Evolutionary conservation across 176 grass and related monocot species (phyloP).

Genomic region (Chrysopogon serrulatus): DNA sequence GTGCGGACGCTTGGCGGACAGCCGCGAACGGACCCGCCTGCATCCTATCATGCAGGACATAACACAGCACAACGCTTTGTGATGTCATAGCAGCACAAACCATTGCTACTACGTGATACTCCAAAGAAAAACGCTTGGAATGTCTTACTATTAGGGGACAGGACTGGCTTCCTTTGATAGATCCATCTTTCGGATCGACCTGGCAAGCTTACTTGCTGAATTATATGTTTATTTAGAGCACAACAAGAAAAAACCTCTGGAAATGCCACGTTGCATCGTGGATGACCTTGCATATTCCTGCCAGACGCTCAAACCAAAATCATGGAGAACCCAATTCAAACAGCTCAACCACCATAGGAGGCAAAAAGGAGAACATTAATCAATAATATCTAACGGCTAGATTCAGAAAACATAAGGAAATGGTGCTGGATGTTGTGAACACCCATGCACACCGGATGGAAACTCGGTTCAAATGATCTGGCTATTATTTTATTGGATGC

Average conservation of each 20-base stretch:
- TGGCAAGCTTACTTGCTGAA: neutral
- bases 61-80: neutral
- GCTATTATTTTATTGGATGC: conserved; percentile 28
- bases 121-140: too few species aligned
- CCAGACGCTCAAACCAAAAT: neutral
- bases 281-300: neutral
- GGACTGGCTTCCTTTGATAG: too few species aligned
- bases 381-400: too few species aligned
- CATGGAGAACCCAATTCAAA: too few species aligned
- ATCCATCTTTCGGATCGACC: too few species aligned
- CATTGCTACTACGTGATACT: neutral
- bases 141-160: too few species aligned
- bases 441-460: neutral
- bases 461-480: neutral
- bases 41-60: neutral
- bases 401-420: neutral
- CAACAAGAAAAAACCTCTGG: neutral
- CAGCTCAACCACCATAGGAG: neutral
- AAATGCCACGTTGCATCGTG: neutral
- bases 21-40: too few species aligned
- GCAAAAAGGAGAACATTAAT: too few species aligned
- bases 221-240: neutral
- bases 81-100: neutral
- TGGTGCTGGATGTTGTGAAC: neutral
- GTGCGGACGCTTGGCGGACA: too few species aligned